phyloP scores from a whole-genome alignment of 2,329 filamentous ascomycete species.

The Cryoendolithus antarcticus region DNA sequence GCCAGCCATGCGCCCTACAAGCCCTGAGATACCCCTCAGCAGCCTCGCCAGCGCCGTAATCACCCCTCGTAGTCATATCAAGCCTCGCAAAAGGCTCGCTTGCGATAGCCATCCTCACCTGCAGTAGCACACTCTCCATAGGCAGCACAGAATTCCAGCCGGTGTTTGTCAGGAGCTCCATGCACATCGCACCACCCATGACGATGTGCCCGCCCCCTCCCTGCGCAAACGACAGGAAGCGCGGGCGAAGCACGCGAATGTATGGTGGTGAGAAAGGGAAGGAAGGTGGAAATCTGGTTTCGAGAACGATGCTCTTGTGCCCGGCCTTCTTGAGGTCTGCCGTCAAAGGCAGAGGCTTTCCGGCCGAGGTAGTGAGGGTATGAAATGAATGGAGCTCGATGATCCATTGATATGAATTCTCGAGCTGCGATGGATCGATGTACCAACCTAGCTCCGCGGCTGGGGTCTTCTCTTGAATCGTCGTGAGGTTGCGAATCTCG shows the following conservation, averaged over 20 bases:
- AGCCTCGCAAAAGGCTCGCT: conserved; percentile 69
- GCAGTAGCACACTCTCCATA: conserved; percentile 68
- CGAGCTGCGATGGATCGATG: conserved; percentile 53
- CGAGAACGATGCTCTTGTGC: conserved; percentile 60
- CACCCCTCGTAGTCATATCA: conserved; percentile 17
- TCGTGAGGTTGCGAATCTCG: conserved; percentile 52
- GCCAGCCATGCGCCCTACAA: conserved; percentile 60
- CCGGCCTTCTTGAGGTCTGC: conserved; percentile 56
- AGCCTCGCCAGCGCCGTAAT: conserved; percentile 58
- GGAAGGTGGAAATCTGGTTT: conserved; percentile 65
- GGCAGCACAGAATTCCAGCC: conserved; percentile 66
- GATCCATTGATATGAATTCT: conserved; percentile 82
- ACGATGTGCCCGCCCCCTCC: conserved; percentile 85
- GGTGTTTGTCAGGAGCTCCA: conserved; percentile 62
- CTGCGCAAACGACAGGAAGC: conserved; percentile 56
- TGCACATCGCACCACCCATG: conserved; percentile 67
- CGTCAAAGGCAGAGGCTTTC: conserved; percentile 49
- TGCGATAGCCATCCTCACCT: conserved; percentile 66
- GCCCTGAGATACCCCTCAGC: conserved; percentile 60
- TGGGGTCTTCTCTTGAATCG: conserved; percentile 49
- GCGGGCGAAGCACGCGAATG: conserved; percentile 67
- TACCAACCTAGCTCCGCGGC: conserved; percentile 70
- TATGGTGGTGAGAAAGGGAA: conserved; percentile 76
- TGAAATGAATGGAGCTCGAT: conserved; percentile 74
- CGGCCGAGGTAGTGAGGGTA: conserved; percentile 15